phyloP scores from a whole-genome alignment of 2,329 filamentous ascomycete genomes.

The Penicillium concentricum region DNA sequence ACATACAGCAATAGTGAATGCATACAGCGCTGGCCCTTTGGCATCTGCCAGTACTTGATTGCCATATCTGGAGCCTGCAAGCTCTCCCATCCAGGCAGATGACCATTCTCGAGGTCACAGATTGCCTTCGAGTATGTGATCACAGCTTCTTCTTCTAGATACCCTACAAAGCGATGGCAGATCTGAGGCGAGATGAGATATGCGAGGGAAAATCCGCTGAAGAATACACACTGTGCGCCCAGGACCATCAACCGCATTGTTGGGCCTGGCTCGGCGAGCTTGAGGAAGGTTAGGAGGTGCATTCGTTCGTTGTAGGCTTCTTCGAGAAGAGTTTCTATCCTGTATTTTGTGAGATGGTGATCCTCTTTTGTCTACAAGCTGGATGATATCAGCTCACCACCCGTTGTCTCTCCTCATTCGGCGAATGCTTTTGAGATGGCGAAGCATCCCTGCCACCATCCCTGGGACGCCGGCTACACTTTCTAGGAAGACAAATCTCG shows the following conservation, averaged over 20 bases:
- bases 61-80: slow-evolving; percentile 81
- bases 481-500: slow-evolving; percentile 85
- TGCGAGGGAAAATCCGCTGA: slow-evolving; percentile 84
- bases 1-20: slow-evolving; percentile 81
- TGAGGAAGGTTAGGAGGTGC: slow-evolving; percentile 88
- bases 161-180: slow-evolving; percentile 92
- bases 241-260: slow-evolving; percentile 92
- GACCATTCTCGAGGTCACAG: slow-evolving; percentile 75
- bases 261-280: slow-evolving; percentile 77
- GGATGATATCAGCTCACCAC: slow-evolving; percentile 52
- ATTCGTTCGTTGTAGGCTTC: slow-evolving; percentile 91
- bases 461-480: slow-evolving; percentile 89
- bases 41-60: slow-evolving; percentile 86
- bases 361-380: too few relatives aligned
- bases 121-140: slow-evolving; percentile 87
- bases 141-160: slow-evolving; percentile 92
- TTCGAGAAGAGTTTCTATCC: slow-evolving; percentile 87
- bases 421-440: slow-evolving; percentile 78
- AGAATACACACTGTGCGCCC: slow-evolving; percentile 91
- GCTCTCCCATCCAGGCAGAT: slow-evolving; percentile 74
- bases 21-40: slow-evolving; percentile 77
- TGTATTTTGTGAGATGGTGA: slow-evolving; percentile 17
- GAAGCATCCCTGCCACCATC: slow-evolving; percentile 90
- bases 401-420: slow-evolving; percentile 85
- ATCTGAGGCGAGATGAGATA: slow-evolving; percentile 84